A percentile compares a stretch with the other conserved stretches of the same genome.
These are phyloP conservation scores for Geotrichum phurueaensis DNA, from an alignment of 1,139 yeast genomes.

Conservation along the genomic window DNA sequence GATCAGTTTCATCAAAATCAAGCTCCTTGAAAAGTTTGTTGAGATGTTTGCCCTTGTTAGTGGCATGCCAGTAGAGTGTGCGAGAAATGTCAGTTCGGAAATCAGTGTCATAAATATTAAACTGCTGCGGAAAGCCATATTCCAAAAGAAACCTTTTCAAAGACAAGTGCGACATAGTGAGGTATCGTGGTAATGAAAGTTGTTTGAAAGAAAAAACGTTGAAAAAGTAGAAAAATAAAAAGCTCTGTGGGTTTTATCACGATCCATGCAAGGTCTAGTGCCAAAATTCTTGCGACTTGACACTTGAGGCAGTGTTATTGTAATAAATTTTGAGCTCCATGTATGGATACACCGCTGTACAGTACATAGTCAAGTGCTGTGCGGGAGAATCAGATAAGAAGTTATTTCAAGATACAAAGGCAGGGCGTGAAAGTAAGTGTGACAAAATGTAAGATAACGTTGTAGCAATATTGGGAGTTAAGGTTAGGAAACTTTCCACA, in stretches of 20 bases:
- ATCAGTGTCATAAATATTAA: not conserved
- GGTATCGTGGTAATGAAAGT: not conserved
- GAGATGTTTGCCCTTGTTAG: not conserved
- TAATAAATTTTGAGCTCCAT: no score
- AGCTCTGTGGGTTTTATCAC: not conserved
- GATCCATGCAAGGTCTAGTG: no score
- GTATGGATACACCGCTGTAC: no score
- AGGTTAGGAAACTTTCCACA: no score
- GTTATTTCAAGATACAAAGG: no score
- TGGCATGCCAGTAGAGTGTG: not conserved
- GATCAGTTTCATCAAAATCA: not conserved
- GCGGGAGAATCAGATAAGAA: no score
- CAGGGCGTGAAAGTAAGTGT: no score
- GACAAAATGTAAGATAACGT: no score
- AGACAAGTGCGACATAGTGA: not conserved
- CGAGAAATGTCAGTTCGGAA: not conserved
- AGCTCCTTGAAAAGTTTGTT: not conserved
- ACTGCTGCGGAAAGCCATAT: not conserved
- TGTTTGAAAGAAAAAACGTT: not conserved
- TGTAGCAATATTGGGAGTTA: no score
- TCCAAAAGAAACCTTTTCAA: not conserved
- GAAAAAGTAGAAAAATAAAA: not conserved
- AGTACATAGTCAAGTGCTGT: no score
- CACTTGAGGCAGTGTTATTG: no score
- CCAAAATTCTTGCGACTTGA: no score